Evolutionary conservation across 2,329 filamentous ascomycete genomes (phyloP), one percentile per base, ranked within the genome.

Genomic region (Madurella mycetomatis): DNA sequence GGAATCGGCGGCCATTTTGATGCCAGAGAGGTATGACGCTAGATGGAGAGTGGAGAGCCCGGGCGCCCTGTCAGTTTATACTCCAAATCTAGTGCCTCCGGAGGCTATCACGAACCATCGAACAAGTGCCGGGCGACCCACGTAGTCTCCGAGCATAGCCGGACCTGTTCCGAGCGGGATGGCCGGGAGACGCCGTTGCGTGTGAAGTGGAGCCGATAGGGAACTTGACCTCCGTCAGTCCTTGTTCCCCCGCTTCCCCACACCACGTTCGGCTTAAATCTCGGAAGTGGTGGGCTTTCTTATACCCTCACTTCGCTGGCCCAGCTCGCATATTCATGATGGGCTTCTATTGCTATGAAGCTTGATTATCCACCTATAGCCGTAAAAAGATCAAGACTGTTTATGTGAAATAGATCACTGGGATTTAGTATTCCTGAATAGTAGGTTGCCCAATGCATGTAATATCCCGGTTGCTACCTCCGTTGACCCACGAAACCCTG

Each of bases 241-340:
- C 30, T 37, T 46, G 19, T 37, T 53, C 53, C 50, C 54, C 54
- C 50, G 54, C 54, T 47, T 41, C 17, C 12, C 39, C 47, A 42
- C 37, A 25, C 3, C 25, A 30, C 2, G 30, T 8, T 53, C 54
- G 42, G 54, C 45, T 34, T 34, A 30, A 34, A 9, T 5, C 12
- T 56, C 54, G 54, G 54, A 25, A 49, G 18, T 30, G 18, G 50
- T 43, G 54, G 54, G 50, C 39, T 46, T 53, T 49, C 46, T 52
- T 53, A 3, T 7, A 25, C 25, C 25, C 25, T 25, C 25, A 25
- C 3, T 7, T 7, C 7, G 25, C 25, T 7, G 25, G 25, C 4
- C 25, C 25, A 25, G 25, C 25, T 7, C 3, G 25, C 25, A 3
- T 7, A 25, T 25, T 25, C 4, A 25, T 7, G 7, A 25, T 25